phyloP scores from a whole-genome alignment of 1,139 yeast genomes.

The Suhomyces terraborum region DNA sequence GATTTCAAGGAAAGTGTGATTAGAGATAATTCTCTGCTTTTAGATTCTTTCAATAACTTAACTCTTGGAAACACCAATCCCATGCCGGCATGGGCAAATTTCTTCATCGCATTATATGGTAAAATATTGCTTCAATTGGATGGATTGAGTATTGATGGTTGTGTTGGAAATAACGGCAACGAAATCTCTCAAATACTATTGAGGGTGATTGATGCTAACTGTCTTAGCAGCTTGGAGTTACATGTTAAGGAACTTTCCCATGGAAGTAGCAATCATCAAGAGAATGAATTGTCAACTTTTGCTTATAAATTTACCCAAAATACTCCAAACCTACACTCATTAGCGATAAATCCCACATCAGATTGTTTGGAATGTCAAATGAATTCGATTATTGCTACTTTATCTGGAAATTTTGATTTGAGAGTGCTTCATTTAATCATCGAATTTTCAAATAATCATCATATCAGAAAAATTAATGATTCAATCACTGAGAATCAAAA shows the following conservation, averaged over 20 bases:
- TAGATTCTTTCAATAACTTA: conserved; percentile 13
- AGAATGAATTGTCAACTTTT: conserved; percentile 13
- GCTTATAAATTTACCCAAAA: conserved; percentile 16
- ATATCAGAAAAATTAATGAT: conserved; percentile 14
- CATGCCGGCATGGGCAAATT: conserved; percentile 20
- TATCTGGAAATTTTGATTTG: conserved; percentile 17
- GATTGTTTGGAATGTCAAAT: conserved; percentile 25
- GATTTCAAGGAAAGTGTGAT: conserved; percentile 9
- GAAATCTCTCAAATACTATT: conserved; percentile 12
- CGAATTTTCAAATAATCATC: conserved; percentile 19
- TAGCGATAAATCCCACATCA: conserved; percentile 21
- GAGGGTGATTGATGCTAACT: conserved; percentile 12
- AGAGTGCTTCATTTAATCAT: conserved; percentile 17
- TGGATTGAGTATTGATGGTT: conserved; percentile 22
- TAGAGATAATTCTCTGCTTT: conserved; percentile 8
- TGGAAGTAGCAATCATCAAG: conserved; percentile 16
- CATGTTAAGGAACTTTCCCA: conserved; percentile 21
- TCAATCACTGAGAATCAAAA: conserved; percentile 16
- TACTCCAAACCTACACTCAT: conserved; percentile 18
- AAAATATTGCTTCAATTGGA: conserved; percentile 11
- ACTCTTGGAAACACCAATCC: conserved; percentile 6
- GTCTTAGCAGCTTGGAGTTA: conserved; percentile 17
- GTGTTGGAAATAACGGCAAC: conserved; percentile 17
- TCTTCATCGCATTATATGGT: conserved; percentile 17
- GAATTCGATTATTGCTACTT: conserved; percentile 12